phyloP scores from a whole-genome alignment of 371 early-diverging fungal genomes.

The Blastocladiella emersonii region DNA sequence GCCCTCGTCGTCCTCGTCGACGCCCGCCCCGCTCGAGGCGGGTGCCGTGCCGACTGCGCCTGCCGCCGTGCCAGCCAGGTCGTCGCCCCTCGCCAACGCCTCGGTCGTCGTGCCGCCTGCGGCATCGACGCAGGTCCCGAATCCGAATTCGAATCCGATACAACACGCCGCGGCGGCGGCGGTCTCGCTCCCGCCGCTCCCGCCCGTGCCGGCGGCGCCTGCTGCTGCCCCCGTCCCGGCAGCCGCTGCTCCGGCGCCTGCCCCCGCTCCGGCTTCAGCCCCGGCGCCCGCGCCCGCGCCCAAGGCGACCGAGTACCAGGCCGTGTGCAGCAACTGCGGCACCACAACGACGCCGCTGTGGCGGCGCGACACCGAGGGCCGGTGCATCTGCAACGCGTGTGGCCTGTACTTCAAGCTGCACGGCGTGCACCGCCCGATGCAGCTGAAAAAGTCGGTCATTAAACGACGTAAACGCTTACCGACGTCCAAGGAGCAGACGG shows the following conservation, averaged over 20 bases:
- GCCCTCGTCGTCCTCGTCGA: background rate
- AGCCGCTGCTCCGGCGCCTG: no score
- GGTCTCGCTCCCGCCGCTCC: background rate
- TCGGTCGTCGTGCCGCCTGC: no score
- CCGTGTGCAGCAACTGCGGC: constrained; percentile 63
- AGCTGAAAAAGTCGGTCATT: constrained; percentile 68
- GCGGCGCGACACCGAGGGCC: constrained; percentile 62
- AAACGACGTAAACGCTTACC: constrained; percentile 59
- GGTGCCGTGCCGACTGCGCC: no score
- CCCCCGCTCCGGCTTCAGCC: no score
- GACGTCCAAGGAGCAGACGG: background rate
- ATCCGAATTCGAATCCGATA: no score
- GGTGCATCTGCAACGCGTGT: constrained; percentile 74
- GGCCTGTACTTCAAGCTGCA: constrained; percentile 76
- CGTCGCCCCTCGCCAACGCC: no score
- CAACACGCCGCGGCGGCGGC: background rate
- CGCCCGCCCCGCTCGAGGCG: no score
- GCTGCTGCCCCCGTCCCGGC: no score
- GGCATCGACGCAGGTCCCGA: no score
- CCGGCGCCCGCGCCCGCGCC: background rate
- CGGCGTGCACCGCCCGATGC: constrained; percentile 52
- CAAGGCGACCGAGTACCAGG: background rate
- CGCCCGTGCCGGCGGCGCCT: background rate
- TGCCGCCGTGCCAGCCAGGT: no score
- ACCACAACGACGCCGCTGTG: constrained; percentile 80